phyloP scores from a whole-genome alignment of 2,329 filamentous ascomycete species.

The Fusarium sp. region DNA sequence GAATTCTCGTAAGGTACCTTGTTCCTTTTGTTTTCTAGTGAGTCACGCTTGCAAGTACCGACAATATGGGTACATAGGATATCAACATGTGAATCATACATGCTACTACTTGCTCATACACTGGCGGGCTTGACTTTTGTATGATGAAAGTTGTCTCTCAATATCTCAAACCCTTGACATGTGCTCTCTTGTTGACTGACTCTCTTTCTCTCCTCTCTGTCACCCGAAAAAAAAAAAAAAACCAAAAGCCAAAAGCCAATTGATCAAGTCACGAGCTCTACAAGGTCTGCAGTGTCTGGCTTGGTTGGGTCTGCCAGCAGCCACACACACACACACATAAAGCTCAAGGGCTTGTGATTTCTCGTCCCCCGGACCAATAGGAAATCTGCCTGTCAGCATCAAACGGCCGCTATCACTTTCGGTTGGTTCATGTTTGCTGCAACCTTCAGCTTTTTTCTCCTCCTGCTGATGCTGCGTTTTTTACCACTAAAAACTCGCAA shows the following conservation, averaged over 20 bases:
- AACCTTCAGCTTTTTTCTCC: constrained; percentile 18
- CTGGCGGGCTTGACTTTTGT: neutral
- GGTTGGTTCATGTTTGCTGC: constrained; percentile 25
- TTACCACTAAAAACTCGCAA: neutral
- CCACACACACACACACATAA: constrained; percentile 7
- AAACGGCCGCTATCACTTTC: constrained; percentile 25
- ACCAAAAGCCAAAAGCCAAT: constrained; percentile 13
- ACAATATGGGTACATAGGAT: constrained; percentile 6
- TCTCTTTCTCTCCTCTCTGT: neutral
- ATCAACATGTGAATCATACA: constrained; percentile 4
- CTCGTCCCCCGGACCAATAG: constrained; percentile 26
- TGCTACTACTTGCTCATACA: neutral
- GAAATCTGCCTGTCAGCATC: constrained; percentile 19
- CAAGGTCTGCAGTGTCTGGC: constrained; percentile 27
- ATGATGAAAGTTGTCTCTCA: constrained; percentile 14
- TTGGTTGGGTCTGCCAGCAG: constrained; percentile 24
- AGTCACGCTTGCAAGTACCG: constrained; percentile 5
- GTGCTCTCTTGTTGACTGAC: constrained; percentile 7
- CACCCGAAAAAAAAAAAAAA: constrained; percentile 1
- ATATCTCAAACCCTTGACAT: constrained; percentile 17
- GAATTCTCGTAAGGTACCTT: constrained; percentile 23
- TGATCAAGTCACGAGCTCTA: constrained; percentile 35
- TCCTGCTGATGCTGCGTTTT: neutral
- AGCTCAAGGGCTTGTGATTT: constrained; percentile 10
- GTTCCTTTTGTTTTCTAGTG: constrained; percentile 19